Conservation (phyloP, 225 moss, liverwort and hornwort genomes). For the Marchantia polymorpha region DNA sequence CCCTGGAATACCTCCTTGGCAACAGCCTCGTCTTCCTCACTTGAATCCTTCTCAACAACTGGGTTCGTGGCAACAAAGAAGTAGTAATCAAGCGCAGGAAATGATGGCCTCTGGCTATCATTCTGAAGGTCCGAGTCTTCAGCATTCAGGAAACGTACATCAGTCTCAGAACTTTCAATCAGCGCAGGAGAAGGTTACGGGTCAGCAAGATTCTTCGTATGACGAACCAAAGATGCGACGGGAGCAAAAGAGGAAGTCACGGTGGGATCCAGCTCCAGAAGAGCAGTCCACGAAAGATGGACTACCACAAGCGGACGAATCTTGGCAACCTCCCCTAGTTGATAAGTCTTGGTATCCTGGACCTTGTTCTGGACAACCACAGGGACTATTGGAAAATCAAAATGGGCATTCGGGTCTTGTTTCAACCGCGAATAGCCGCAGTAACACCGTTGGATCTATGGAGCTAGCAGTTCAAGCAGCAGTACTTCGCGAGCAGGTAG, state of each 20-base stretch:
- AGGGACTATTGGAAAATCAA: constrained; percentile 35
- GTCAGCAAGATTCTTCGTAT: constrained; percentile 47
- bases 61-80: constrained; percentile 55
- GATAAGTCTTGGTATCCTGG: constrained; percentile 63
- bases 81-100: constrained; percentile 44
- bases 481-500: constrained; percentile 77
- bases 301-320: constrained; percentile 26
- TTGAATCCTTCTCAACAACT: constrained; percentile 53
- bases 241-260: constrained; percentile 79
- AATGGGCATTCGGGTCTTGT: constrained; percentile 53
- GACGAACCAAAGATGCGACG: constrained; percentile 67
- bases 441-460: constrained; percentile 49
- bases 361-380: constrained; percentile 40
- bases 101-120: constrained; percentile 20
- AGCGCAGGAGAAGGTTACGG: constrained; percentile 50
- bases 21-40: constrained; percentile 60
- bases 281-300: constrained; percentile 47
- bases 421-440: constrained; percentile 38
- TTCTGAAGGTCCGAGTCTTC: constrained; percentile 28
- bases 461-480: constrained; percentile 91
- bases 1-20: constrained; percentile 54
- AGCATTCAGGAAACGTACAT: constrained; percentile 63
- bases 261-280: constrained; percentile 91
- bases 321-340: constrained; percentile 39
- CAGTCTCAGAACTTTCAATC: constrained; percentile 44